Percentiles rank a stretch among this genome's conserved stretches.
phyloP scores from a whole-genome alignment of 1,284 basidiomycete genomes.

The Ceratobasidium sp. region DNA sequence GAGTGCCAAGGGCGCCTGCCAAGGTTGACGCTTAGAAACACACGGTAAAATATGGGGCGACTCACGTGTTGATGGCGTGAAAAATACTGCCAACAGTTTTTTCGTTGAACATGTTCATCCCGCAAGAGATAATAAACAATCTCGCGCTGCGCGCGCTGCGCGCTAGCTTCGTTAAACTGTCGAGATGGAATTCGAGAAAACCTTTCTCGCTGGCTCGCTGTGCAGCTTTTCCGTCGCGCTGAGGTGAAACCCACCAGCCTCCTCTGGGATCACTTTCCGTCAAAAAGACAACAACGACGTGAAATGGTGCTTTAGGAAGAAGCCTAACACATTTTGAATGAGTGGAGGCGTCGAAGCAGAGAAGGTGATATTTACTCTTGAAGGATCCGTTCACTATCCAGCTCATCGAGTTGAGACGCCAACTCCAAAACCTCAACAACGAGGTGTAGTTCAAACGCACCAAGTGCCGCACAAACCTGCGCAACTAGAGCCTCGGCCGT shows the following conservation, averaged over 20 bases:
- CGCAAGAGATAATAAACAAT: slow-evolving; percentile 12
- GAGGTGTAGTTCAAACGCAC: too few relatives aligned
- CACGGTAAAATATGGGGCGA: too few relatives aligned
- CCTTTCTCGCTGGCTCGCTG: background rate
- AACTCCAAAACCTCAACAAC: too few relatives aligned
- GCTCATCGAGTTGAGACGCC: too few relatives aligned
- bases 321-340: background rate
- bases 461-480: too few relatives aligned
- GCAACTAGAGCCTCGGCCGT: too few relatives aligned
- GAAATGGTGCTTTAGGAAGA: slow-evolving; percentile 22
- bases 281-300: slow-evolving; percentile 21
- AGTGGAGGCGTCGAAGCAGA: too few relatives aligned
- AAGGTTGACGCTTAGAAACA: too few relatives aligned
- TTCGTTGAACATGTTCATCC: slow-evolving; percentile 20
- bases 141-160: slow-evolving; percentile 2
- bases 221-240: background rate
- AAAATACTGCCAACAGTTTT: background rate
- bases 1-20: slow-evolving; percentile 37
- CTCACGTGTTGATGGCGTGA: background rate
- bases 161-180: background rate
- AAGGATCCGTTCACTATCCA: too few relatives aligned
- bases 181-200: background rate
- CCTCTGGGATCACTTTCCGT: slow-evolving; percentile 33
- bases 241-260: slow-evolving; percentile 21
- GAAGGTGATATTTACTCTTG: too few relatives aligned